Evolutionary conservation across 1,284 basidiomycete species (phyloP), one percentile per base, ranked within the genome.

Genomic region (Fistulinella cinereoalba): DNA sequence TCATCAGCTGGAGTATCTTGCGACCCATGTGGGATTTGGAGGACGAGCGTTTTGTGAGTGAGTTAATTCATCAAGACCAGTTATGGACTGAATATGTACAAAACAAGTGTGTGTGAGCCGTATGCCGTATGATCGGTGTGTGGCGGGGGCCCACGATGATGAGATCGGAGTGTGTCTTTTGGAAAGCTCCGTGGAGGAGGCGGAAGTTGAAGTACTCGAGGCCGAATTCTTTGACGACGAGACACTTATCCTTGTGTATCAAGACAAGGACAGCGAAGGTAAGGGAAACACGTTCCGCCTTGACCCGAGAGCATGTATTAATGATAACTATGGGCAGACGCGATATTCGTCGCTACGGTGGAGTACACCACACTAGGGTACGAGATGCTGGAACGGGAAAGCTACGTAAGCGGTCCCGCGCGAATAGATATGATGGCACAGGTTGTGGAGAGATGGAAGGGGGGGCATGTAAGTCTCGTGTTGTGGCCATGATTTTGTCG

Each of bases 221-320:
- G 74, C 71, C 44, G 83, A 85, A 48, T 89, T 89, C 67, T 88
- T 89, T 62, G 86, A 90, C 69, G 81, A 87, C 57, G 75, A 83
- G 62, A 71, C 64, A 57, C 60, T 87, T 46, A 72, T 86, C 54
- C 69, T 87, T 54, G 74, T 86, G 49, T 82, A 79, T 68, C 74
- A 71, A 60, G 60, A 61, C 37, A 53, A 53, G 50, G 61, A 49
- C 19, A 55, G 19, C 52, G 64, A 67, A 34, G 67, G 65, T 57
- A 56, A 65, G 62, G 66, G 68, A 54, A 69, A 76, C 81, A 62
- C 61, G 74, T 69, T 54, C 51, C 24, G 41, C 58, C 41, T 48
- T 47, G 58, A 46, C 45, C 43, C 53, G 42, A 38, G 39, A 52
- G 53, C 42, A 52, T 50, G 45, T 44, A 28, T 51, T 56, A 11